phyloP scores from a whole-genome alignment of 2,329 filamentous ascomycete genomes.

The Penicillium decumbens region DNA sequence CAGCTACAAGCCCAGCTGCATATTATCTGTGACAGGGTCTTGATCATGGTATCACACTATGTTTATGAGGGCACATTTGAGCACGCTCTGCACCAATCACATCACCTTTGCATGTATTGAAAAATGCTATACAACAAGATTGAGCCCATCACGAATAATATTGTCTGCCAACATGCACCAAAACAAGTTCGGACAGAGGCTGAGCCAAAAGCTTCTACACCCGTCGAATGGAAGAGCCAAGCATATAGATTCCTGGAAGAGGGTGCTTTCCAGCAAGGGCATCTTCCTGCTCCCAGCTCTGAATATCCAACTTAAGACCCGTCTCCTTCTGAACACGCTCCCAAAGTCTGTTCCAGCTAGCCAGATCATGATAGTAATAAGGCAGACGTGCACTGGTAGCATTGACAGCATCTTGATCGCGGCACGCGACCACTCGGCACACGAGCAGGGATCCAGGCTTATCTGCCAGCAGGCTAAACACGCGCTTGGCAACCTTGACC shows the following conservation, averaged over 20 bases:
- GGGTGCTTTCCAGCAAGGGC: slow-evolving; percentile 4
- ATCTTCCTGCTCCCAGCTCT: slow-evolving; percentile 6
- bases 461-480: background rate
- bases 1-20: no score
- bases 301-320: background rate
- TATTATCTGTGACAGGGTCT: no score
- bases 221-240: slow-evolving; percentile 4
- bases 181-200: no score
- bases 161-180: no score
- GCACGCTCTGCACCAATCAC: no score
- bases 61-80: no score
- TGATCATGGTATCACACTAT: no score
- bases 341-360: slow-evolving; percentile 5
- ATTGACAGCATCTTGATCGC: slow-evolving; percentile 1
- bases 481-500: slow-evolving; percentile 1
- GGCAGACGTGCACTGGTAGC: slow-evolving; percentile 1
- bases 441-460: background rate
- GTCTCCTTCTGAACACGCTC: slow-evolving; percentile 2
- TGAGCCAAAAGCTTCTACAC: no score
- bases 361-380: slow-evolving; percentile 7
- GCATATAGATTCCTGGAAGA: slow-evolving; percentile 2
- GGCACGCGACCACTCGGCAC: background rate
- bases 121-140: no score
- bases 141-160: no score
- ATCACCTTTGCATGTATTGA: no score